Percentiles rank a stretch among this genome's conserved stretches.
These are phyloP conservation scores for Agapanthus africanus DNA, from an alignment of 106 monocot species.

Conservation along the genomic window DNA sequence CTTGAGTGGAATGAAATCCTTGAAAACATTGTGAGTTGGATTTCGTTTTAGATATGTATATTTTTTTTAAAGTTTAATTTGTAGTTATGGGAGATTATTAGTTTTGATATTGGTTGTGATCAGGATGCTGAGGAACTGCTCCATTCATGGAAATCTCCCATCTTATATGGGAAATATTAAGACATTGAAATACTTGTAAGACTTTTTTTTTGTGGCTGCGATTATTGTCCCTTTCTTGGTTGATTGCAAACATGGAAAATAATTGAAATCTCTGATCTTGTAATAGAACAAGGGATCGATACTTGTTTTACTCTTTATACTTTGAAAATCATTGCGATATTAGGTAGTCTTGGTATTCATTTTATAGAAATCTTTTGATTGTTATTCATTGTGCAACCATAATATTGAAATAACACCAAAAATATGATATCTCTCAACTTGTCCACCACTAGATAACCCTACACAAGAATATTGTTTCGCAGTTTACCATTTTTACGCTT, in stretches of 20 bases:
- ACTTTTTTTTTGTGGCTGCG: not conserved
- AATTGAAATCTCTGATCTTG: no score
- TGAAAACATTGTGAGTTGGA: constrained; percentile 55
- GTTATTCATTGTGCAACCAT: not conserved
- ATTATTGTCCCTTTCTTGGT: no score
- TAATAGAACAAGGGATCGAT: no score
- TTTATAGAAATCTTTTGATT: no score
- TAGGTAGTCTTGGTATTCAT: no score
- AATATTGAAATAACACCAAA: no score
- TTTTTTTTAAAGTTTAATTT: not conserved
- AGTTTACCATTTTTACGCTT: not conserved
- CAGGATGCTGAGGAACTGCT: constrained; percentile 79
- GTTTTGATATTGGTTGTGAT: not conserved
- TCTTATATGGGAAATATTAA: constrained; percentile 44
- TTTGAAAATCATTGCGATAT: no score
- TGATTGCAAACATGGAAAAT: no score
- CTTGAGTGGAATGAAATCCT: constrained; percentile 36
- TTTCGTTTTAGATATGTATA: not conserved
- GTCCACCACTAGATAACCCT: no score
- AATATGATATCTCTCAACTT: no score
- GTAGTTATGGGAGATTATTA: not conserved
- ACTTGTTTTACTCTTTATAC: no score
- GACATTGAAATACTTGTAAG: constrained; percentile 47
- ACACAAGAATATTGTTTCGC: no score
- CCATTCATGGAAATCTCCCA: constrained; percentile 53